Percentiles rank a stretch among this genome's conserved stretches.
These are phyloP conservation scores for Termitomyces sp. DNA, from an alignment of 768 basidiomycete species.

Conservation along the genomic window DNA sequence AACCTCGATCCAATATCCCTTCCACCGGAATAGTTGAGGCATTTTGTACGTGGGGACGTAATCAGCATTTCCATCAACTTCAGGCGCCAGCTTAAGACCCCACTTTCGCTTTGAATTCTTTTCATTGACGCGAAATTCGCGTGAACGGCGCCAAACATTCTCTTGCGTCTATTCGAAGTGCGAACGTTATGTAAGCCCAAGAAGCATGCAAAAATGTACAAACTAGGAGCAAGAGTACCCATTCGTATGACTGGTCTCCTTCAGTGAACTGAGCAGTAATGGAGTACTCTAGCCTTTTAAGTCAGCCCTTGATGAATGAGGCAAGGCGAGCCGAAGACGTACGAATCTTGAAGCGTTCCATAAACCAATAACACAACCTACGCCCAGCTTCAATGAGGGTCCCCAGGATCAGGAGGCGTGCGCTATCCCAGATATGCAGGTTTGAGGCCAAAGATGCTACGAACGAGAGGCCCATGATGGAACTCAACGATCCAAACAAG, in stretches of 20 bases:
- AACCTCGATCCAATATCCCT: conserved; percentile 33
- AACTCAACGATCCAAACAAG: conserved; percentile 14
- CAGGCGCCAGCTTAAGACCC: conserved; percentile 24
- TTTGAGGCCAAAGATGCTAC: conserved; percentile 24
- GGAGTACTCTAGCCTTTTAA: conserved; percentile 28
- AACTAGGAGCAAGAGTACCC: conserved; percentile 41
- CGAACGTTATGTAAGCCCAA: background rate
- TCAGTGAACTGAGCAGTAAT: conserved; percentile 41
- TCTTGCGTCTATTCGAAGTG: conserved; percentile 28
- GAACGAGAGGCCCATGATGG: conserved; percentile 31
- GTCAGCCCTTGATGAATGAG: background rate
- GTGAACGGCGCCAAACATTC: conserved; percentile 37
- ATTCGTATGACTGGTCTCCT: conserved; percentile 45
- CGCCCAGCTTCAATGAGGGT: conserved; percentile 34
- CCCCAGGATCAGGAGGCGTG: conserved; percentile 27
- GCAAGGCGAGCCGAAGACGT: conserved; percentile 11
- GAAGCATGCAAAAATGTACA: background rate
- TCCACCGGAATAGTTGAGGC: conserved; percentile 37
- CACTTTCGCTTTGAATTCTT: conserved; percentile 34
- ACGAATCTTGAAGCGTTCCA: conserved; percentile 35
- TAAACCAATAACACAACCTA: conserved; percentile 32
- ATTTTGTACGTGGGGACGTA: conserved; percentile 34
- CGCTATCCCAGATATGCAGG: conserved; percentile 20
- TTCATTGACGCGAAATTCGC: conserved; percentile 34
- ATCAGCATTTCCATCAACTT: conserved; percentile 26